These are phyloP conservation scores for Aureoboletus auriporus DNA, from an alignment of 768 basidiomycete species.

Conservation along the genomic window DNA sequence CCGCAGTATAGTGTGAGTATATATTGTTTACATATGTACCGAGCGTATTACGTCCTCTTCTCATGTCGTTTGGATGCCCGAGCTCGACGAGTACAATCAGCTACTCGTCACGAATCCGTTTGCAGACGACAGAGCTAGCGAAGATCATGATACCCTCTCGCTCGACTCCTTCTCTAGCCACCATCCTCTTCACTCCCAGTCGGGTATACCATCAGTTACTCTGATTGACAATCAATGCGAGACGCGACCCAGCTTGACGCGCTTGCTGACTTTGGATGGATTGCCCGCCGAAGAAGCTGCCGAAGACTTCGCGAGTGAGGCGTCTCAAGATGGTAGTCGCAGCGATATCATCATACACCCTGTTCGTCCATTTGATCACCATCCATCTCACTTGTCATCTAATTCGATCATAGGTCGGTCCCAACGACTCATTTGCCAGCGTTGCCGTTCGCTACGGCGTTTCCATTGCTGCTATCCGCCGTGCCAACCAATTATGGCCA, in stretches of 20 bases:
- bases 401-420: constrained; percentile 48
- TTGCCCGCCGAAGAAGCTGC: neutral
- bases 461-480: constrained; percentile 74
- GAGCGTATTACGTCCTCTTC: neutral
- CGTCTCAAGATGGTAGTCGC: neutral
- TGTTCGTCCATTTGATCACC: constrained; percentile 11
- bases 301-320: neutral
- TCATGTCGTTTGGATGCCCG: constrained; percentile 27
- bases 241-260: constrained; percentile 4
- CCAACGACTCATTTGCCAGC: constrained; percentile 78
- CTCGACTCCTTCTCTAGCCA: neutral
- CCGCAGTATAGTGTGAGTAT: no score
- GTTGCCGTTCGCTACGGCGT: constrained; percentile 90
- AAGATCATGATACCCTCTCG: neutral
- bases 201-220: neutral
- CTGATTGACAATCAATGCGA: neutral
- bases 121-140: constrained; percentile 1
- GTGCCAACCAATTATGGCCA: constrained; percentile 90
- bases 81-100: constrained; percentile 21
- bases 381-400: neutral
- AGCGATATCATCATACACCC: constrained; percentile 9
- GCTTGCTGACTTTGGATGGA: neutral
- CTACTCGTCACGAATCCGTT: constrained; percentile 19
- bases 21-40: no score
- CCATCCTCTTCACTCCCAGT: constrained; percentile 17